Evolutionary conservation across 345 rosid species (phyloP).

Genomic region (Syzygium aromaticum): DNA sequence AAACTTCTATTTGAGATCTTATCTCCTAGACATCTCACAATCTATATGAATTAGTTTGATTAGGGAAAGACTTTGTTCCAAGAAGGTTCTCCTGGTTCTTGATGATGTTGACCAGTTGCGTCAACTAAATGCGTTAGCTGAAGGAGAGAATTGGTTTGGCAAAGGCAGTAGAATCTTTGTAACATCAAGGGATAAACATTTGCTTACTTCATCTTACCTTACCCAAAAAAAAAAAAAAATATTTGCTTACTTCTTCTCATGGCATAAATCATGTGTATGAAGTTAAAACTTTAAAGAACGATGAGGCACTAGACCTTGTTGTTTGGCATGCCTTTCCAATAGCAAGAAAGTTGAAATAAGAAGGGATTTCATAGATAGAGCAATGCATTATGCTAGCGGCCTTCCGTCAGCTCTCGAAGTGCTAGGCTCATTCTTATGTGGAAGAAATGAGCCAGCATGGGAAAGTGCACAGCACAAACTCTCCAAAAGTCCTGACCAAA

Average conservation of each 20-base stretch:
- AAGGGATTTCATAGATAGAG: not conserved
- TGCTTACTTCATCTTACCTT: too few species aligned
- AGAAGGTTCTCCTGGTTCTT: not conserved
- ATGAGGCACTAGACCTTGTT: not conserved
- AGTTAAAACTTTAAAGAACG: not conserved
- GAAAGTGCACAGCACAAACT: accelerated
- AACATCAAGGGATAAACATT: not conserved
- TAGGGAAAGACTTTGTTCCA: not conserved
- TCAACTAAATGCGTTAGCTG: not conserved
- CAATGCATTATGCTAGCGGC: not conserved
- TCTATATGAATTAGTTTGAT: not conserved
- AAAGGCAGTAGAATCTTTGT: not conserved
- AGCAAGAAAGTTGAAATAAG: too few species aligned
- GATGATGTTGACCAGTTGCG: not conserved
- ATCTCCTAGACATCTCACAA: accelerated
- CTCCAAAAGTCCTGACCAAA: accelerated
- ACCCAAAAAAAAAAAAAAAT: too few species aligned
- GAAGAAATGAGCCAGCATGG: accelerated
- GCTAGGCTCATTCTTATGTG: not conserved
- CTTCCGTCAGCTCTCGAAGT: not conserved
- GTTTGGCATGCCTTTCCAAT: not conserved
- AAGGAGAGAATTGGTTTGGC: not conserved
- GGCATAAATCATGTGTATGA: not conserved
- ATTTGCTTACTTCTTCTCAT: too few species aligned
- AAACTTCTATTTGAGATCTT: too few species aligned